A percentile compares a stretch with the other conserved stretches of the same genome.
These are phyloP conservation scores for Zostera marina DNA, from an alignment of 116 monocot species.

Conservation along the genomic window DNA sequence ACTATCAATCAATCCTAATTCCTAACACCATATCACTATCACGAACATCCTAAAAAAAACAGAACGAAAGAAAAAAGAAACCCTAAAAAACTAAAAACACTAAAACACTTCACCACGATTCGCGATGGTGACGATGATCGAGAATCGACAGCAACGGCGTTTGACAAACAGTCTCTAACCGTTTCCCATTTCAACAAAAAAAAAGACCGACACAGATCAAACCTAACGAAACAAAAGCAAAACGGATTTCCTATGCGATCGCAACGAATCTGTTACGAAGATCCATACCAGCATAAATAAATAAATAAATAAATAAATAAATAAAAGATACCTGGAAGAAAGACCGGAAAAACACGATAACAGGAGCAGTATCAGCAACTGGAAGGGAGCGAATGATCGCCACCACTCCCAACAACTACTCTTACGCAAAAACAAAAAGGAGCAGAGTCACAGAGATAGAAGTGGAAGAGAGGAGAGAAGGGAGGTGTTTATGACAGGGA, in stretches of 20 bases:
- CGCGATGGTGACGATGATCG: not conserved
- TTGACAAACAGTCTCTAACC: not conserved
- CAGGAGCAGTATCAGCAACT: too few relatives aligned
- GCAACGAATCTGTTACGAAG: not conserved
- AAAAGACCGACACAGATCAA: not conserved
- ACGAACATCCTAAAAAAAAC: not conserved
- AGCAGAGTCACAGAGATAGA: not conserved
- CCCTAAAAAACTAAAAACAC: too few relatives aligned
- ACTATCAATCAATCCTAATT: too few relatives aligned
- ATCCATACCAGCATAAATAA: not conserved
- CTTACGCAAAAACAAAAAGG: not conserved
- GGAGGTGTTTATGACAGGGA: not conserved
- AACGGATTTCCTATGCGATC: too few relatives aligned
- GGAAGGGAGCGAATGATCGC: not conserved
- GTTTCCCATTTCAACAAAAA: not conserved
- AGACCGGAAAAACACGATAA: not conserved
- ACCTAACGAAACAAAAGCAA: not conserved
- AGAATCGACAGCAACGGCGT: not conserved
- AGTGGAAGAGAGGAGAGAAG: not conserved
- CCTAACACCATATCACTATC: not conserved
- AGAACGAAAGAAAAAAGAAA: too few relatives aligned
- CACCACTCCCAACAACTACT: constrained; percentile 1
- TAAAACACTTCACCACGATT: not conserved
- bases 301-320: not conserved
- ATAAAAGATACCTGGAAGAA: not conserved